phyloP scores from a whole-genome alignment of 169 alveolate genomes.

The Prorocentrum cordatum region DNA sequence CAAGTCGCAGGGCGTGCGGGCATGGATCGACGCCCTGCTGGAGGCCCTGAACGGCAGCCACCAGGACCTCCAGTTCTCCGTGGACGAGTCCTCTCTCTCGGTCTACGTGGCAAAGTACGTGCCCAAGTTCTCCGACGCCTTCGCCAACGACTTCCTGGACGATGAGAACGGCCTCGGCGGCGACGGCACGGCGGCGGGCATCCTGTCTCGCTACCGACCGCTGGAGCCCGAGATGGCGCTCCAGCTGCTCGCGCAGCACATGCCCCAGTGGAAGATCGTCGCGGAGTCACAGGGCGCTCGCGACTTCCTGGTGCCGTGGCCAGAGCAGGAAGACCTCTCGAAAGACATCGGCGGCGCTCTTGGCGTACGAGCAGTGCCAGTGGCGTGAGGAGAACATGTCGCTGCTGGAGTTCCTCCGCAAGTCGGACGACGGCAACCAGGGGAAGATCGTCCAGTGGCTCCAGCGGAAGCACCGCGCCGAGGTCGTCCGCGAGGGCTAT shows the following conservation, averaged over 20 bases:
- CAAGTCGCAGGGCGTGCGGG: not conserved
- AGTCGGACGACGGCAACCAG: not conserved
- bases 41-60: conserved; percentile 2
- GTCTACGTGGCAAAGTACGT: conserved; percentile 8
- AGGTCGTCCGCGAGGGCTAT: no score
- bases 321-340: not conserved
- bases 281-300: no score
- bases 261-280: conserved; percentile 35
- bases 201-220: conserved; percentile 1
- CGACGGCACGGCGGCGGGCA: not conserved
- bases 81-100: not conserved
- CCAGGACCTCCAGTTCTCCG: conserved; percentile 2
- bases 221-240: conserved; percentile 26
- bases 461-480: not conserved
- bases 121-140: conserved; percentile 1
- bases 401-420: not conserved
- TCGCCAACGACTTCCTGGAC: not conserved
- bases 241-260: not conserved
- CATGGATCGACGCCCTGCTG: not conserved
- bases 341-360: no score
- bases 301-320: conserved; percentile 17
- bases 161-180: no score
- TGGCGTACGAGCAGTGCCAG: not conserved
- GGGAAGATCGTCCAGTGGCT: not conserved
- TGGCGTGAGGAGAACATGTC: not conserved